A percentile compares a stretch with the other conserved stretches of the same genome.
Conservation (phyloP, 2,329 filamentous ascomycete genomes). For the Cordyceps pruinosa region DNA sequence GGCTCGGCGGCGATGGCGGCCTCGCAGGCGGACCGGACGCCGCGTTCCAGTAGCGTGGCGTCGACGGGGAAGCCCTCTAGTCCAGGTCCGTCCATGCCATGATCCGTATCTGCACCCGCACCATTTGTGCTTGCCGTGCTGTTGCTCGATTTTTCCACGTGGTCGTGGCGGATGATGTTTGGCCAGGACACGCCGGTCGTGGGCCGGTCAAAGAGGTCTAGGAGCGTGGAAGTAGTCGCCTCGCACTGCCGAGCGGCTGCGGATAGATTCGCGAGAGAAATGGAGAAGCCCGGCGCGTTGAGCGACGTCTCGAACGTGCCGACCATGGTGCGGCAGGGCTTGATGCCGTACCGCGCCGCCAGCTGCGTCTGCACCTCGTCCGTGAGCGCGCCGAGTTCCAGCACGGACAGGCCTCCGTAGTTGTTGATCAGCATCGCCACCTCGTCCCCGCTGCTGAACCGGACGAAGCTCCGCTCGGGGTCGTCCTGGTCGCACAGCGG, state of each 20-base stretch:
- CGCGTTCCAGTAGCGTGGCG: constrained; percentile 42
- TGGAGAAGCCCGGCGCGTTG: constrained; percentile 63
- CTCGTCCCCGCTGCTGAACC: constrained; percentile 40
- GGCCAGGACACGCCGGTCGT: neutral
- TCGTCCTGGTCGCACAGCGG: constrained; percentile 53
- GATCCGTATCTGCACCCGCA: no score
- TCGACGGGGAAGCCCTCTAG: constrained; percentile 45
- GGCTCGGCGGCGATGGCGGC: constrained; percentile 52
- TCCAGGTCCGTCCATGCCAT: neutral
- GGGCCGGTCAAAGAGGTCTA: neutral
- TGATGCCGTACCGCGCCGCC: constrained; percentile 37
- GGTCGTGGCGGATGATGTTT: neutral
- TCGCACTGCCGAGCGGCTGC: constrained; percentile 36
- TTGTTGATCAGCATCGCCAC: constrained; percentile 51
- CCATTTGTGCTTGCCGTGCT: neutral
- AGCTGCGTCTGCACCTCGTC: constrained; percentile 48
- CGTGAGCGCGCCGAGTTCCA: constrained; percentile 48
- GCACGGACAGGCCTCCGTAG: constrained; percentile 50
- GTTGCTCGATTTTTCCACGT: no score
- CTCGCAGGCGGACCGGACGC: constrained; percentile 47
- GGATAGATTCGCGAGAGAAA: constrained; percentile 56
- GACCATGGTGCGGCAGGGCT: constrained; percentile 47
- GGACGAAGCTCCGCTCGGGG: constrained; percentile 41
- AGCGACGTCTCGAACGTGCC: constrained; percentile 65
- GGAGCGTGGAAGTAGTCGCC: constrained; percentile 33